phyloP scores from a whole-genome alignment of 352 stramenopile genomes.

The Peronosclerospora sorghi region DNA sequence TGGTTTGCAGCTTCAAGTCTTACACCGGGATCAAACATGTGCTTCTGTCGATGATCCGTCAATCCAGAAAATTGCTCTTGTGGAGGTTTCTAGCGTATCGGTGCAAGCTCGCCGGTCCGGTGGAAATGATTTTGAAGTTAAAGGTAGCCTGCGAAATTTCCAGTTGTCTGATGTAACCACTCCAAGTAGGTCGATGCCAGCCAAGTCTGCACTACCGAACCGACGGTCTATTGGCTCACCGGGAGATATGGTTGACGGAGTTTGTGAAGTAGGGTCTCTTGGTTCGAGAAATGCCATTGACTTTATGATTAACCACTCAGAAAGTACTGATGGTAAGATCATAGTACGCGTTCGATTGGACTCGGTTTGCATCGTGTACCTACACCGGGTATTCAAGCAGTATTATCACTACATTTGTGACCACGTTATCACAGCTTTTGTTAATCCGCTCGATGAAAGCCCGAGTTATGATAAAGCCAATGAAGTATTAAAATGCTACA shows the following conservation, averaged over 20 bases:
- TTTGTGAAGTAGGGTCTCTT: constrained; percentile 31
- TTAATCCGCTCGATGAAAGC: constrained; percentile 18
- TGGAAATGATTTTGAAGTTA: constrained; percentile 26
- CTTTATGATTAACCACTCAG: constrained; percentile 29
- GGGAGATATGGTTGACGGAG: constrained; percentile 29
- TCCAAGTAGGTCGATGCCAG: constrained; percentile 23
- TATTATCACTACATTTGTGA: constrained; percentile 69
- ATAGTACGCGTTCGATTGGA: constrained; percentile 52
- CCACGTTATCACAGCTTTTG: constrained; percentile 24
- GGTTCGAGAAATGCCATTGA: constrained; percentile 61
- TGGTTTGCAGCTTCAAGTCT: constrained; percentile 28
- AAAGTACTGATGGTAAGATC: constrained; percentile 8
- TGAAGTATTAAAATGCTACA: constrained; percentile 23
- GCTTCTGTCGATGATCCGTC: constrained; percentile 4
- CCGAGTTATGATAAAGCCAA: constrained; percentile 22
- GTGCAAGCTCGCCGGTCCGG: constrained; percentile 16
- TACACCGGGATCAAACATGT: constrained; percentile 25
- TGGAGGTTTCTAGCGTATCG: constrained; percentile 25
- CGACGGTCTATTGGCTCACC: constrained; percentile 60
- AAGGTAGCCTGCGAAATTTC: constrained; percentile 57
- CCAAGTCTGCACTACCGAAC: constrained; percentile 37
- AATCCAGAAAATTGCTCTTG: constrained; percentile 17
- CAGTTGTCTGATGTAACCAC: constrained; percentile 56
- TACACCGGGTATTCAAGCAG: constrained; percentile 83
- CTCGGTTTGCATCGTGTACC: constrained; percentile 69